Base-by-base conservation (phyloP, 2,329 filamentous ascomycete species). In the Colletotrichum tabaci region DNA sequence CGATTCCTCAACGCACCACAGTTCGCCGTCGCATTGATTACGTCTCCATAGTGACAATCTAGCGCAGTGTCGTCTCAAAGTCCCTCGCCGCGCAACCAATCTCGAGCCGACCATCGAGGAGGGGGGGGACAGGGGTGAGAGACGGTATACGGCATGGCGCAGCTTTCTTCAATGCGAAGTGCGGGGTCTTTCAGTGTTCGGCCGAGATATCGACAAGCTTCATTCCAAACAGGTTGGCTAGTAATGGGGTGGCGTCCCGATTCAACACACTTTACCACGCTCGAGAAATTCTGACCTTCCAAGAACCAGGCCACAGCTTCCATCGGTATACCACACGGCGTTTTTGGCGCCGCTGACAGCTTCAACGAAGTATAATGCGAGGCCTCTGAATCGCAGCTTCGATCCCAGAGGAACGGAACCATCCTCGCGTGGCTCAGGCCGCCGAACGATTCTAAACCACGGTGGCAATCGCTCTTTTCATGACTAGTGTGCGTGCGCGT, bases 151-250 rank as follows among this genome's bases (percentile, higher is more conserved):
- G 8, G 50, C 23, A 18, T 47, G 50, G 35, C 15, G 18, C 40
- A 26, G 40, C 16, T 21, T 55, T 46, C 52, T 38, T 56, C 21
- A 30, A 47, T 64, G 69, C 65, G 55, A 10, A 60, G 46, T 68
- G 69, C 69, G 69, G 56, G 64, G 68, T 61, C 53, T 61, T 26
- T 63, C 57, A 53, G 15, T 15, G 16, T 56, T 23, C 61, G 49
- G 49, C 49, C 23, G 61, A 55, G 35, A 13, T 44, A 5, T 53
- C n/a, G n/a, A 40, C 35, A 52, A 15, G 12, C 30, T 55, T 23
- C 15, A 47, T 61, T 40, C 8, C 16, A 26, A 46, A 16, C n/a
- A 23, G 23, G 16, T 30, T 44, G 35, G 35, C n/a, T 49, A 30
- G 10, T 16, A 44, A 52, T 58, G 42, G 30, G 63, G 53, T 35